Evolutionary conservation across 176 grass and related monocot species (phyloP), one percentile per base, ranked within the genome.

Genomic region (Paspalum vaginatum): DNA sequence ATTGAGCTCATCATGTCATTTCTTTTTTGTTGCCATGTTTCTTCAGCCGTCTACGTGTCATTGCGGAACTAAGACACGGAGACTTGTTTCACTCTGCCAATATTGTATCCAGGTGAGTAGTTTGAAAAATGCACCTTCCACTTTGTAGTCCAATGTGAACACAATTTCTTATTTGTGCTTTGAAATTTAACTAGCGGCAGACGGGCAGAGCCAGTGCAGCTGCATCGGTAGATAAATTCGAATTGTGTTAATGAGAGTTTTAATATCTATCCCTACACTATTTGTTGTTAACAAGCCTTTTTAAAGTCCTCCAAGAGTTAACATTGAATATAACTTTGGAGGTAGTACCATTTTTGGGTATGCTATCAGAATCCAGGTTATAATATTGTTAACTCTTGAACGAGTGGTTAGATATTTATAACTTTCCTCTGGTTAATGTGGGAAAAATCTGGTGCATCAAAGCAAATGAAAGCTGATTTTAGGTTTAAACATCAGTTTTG

Each of bases 81-180:
- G 93, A 99, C 89, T 85, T 99, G 32, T 99, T 99, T 82, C 97
- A 99, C 47, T 88, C 93, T 49, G 97, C 97, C 75, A 99, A 99
- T 78, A 99, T 99, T 71, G 97, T 99, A 85, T 99, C 97, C 11
- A 99, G 97, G 97, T 99, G 75, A 86, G 82, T 86, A 61, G 15
- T 74, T 78, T 27, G 21, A 41, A 87, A 39, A 39, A 54, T 37
- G 11, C 21, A 27, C 12, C 11, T 69, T 69, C 72, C 20, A 4
- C 26, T 54, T 5, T 71, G 63, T 27, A 76, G 44, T 37, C 76
- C 0, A 5, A 63, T 62, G 26, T n/a, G 17, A 37, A 20, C 44
- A 24, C 4, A 81, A 8, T 65, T 70, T 79, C 24, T 59, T 80
- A 49, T 46, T 18, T 56, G 9, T 67, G 51, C 40, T 83, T 79